These are phyloP conservation scores for Melanopsichium pennsylvanicum DNA, from an alignment of 1,284 basidiomycete species.

Conservation along the genomic window DNA sequence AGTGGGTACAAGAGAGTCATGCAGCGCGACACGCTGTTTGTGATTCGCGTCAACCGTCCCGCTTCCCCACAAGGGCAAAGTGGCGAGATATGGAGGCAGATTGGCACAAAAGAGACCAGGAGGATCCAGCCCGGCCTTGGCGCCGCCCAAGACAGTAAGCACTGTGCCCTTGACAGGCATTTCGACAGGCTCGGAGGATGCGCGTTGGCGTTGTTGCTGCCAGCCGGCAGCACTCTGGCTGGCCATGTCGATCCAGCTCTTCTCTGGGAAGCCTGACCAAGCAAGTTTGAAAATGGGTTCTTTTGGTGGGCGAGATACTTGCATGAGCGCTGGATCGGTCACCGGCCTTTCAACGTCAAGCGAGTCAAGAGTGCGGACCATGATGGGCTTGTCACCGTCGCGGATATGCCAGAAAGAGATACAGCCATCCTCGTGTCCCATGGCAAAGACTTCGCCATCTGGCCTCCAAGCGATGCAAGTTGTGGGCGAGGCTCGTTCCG, in stretches of 20 bases:
- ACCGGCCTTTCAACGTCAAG: conserved; percentile 56
- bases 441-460: conserved; percentile 70
- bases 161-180: conserved; percentile 40
- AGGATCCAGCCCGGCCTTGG: conserved; percentile 68
- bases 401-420: conserved; percentile 86
- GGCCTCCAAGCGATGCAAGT: conserved; percentile 77
- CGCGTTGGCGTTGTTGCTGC: conserved; percentile 26
- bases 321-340: conserved; percentile 13
- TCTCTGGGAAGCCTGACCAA: conserved; percentile 70
- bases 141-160: conserved; percentile 80
- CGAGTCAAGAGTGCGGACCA: conserved; percentile 70
- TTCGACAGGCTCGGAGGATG: conserved; percentile 5
- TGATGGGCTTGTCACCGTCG: conserved; percentile 80
- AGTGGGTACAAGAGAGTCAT: conserved; percentile 67
- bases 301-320: conserved; percentile 21
- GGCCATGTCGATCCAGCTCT: conserved; percentile 54
- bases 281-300: conserved; percentile 89
- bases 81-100: conserved; percentile 77
- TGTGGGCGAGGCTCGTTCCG: conserved; percentile 75
- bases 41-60: conserved; percentile 54
- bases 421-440: conserved; percentile 84
- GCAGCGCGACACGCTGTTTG: conserved; percentile 63
- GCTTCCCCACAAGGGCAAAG: conserved; percentile 67
- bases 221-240: conserved; percentile 41
- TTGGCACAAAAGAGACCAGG: conserved; percentile 77